Conservation (phyloP, 306 rosid species). For the Dalbergia oliveri region DNA sequence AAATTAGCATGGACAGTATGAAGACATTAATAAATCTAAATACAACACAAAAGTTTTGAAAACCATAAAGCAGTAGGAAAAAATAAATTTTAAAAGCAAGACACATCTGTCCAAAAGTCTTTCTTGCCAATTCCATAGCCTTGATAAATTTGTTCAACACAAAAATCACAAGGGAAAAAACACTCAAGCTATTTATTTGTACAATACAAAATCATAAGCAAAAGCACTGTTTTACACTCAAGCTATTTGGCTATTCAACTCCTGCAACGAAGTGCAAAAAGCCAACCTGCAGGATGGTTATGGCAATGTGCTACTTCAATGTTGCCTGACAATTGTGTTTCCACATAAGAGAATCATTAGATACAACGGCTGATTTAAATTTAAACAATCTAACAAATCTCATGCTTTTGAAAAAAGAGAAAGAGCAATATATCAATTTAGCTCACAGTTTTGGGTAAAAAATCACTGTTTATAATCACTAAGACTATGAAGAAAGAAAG, state of each 20-base stretch:
- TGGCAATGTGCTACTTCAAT: constrained; percentile 19
- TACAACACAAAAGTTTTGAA: background rate
- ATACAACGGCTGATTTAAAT: background rate
- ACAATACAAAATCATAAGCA: too few relatives aligned
- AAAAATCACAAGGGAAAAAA: constrained; percentile 5
- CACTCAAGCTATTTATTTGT: too few relatives aligned
- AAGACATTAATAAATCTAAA: background rate
- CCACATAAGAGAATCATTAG: constrained; percentile 25
- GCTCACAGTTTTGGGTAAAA: background rate
- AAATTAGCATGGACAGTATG: background rate
- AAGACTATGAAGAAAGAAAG: constrained; percentile 24
- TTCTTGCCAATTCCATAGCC: constrained; percentile 9
- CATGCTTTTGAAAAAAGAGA: background rate
- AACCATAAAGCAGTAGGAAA: too few relatives aligned
- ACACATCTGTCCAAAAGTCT: background rate
- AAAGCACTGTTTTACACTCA: background rate
- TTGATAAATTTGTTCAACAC: background rate
- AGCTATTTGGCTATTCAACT: background rate
- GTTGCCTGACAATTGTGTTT: background rate
- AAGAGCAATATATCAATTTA: background rate
- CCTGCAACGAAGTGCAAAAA: background rate
- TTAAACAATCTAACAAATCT: background rate
- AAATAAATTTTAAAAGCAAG: background rate
- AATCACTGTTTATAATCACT: background rate
- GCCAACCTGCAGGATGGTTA: constrained; percentile 26